Evolutionary conservation across 2,329 filamentous ascomycete species (phyloP), one percentile per base, ranked within the genome.

Genomic region (Helotiales sp.): DNA sequence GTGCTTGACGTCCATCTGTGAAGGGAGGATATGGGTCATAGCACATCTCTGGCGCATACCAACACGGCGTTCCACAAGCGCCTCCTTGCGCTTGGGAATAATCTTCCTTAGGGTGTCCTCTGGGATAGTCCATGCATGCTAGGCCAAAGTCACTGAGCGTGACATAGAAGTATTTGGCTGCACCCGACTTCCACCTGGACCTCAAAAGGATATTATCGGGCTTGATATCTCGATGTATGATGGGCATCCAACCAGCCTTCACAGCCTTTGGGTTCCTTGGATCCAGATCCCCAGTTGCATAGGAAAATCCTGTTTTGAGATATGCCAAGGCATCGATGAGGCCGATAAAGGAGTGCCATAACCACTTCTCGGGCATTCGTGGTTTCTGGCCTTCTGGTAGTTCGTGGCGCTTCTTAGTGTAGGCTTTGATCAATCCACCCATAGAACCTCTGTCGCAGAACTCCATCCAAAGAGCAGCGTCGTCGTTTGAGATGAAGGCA

Each of bases 191-290:
- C 8, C 46, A n/a, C 44, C 68, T 60, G 1, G 67, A 69, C 10
- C 62, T 51, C 4, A 70, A 54, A 12, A 70, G 57, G 9, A 70
- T 55, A 44, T 70, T 70, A 44, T 70, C 68, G 13, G 68, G 66
- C 47, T 70, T 70, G 46, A 70, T 62, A 46, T 70, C 68, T 8
- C 68, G 60, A 50, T 70, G 68, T 6, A 69, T 17, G 5, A 70
- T 55, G 4, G 68, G 63, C n/a, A 59, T 47, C 68, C 68, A 69
- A 15, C 47, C 30, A 1, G 49, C 36, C 19, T 44, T 47, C 15
- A 46, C 22, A 9, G 40, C 29, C 17, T 58, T 53, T 5, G 60
- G 44, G 13, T 12, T 33, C 9, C 9, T 9, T 31, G 25, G 25
- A 62, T 40, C 7, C 53, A 30, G 7, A 15, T 30, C 25, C 10